phyloP scores from a whole-genome alignment of 805 yeast genomes.

The Teunomyces tritomae region DNA sequence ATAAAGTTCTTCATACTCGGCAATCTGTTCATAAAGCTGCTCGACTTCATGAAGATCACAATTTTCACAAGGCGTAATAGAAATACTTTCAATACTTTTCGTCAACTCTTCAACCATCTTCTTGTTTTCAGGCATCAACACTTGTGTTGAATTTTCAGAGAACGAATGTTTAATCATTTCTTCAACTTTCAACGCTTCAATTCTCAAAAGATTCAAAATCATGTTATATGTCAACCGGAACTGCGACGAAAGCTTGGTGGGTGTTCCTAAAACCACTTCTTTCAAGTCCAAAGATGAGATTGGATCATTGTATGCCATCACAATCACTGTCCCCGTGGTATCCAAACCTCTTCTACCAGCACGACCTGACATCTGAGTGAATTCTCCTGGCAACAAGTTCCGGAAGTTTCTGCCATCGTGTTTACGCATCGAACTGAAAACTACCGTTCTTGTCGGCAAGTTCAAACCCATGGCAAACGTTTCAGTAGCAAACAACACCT shows the following conservation, averaged over 20 bases:
- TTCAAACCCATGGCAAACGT: constrained; percentile 99
- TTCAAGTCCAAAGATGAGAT: constrained; percentile 58
- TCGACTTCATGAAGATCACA: constrained; percentile 43
- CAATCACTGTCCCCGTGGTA: constrained; percentile 88
- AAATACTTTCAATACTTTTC: constrained; percentile 39
- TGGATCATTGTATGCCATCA: constrained; percentile 78
- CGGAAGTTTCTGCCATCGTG: constrained; percentile 88
- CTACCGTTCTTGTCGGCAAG: constrained; percentile 94
- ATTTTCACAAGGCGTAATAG: constrained; percentile 33
- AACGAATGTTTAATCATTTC: constrained; percentile 97
- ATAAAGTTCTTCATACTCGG: constrained; percentile 45
- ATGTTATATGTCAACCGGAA: constrained; percentile 93
- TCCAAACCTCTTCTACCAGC: constrained; percentile 98
- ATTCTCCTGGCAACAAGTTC: constrained; percentile 88
- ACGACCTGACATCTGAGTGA: constrained; percentile 98
- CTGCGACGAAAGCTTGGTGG: constrained; percentile 87
- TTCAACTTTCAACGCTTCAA: constrained; percentile 94
- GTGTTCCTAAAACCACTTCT: constrained; percentile 81
- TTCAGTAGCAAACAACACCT: constrained; percentile 93
- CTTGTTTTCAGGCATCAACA: constrained; percentile 82
- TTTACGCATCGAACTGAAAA: constrained; percentile 78
- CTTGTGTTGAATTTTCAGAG: constrained; percentile 85
- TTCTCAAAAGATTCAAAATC: constrained; percentile 87
- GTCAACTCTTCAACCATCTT: constrained; percentile 55
- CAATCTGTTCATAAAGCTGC: constrained; percentile 41